Evolutionary conservation across 2,329 filamentous ascomycete genomes (phyloP).

Genomic region (Phoma sp.): DNA sequence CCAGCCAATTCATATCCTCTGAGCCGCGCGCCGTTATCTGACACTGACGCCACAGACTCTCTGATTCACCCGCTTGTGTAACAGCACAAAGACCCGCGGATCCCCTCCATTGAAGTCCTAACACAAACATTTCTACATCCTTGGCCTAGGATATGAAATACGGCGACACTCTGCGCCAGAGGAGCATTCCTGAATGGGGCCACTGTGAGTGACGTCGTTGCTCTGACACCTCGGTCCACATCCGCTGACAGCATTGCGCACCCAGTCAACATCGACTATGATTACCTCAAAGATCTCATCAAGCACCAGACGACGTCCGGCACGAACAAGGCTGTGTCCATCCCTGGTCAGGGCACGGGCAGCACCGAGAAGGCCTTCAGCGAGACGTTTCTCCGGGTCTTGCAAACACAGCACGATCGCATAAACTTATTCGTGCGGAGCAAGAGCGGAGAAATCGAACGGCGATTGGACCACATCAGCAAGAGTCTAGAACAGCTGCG

Average conservation of each 20-base stretch:
- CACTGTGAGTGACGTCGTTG: slow-evolving; percentile 62
- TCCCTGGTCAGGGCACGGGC: slow-evolving; percentile 69
- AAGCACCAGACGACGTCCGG: slow-evolving; percentile 78
- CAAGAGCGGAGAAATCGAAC: slow-evolving; percentile 79
- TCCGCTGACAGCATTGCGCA: slow-evolving; percentile 22
- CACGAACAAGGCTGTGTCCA: slow-evolving; percentile 73
- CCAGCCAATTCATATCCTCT: slow-evolving; percentile 11
- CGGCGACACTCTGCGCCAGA: slow-evolving; percentile 74
- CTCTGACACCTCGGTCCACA: background rate
- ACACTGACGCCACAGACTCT: slow-evolving; percentile 9
- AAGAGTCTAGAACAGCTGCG: slow-evolving; percentile 49
- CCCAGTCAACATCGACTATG: slow-evolving; percentile 86
- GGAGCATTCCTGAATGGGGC: slow-evolving; percentile 84
- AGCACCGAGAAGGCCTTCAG: slow-evolving; percentile 71
- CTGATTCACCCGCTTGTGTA: slow-evolving; percentile 13
- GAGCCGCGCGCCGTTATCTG: slow-evolving; percentile 13
- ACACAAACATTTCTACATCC: slow-evolving; percentile 6
- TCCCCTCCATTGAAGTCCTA: slow-evolving; percentile 15
- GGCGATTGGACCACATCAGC: slow-evolving; percentile 63
- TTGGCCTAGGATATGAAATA: slow-evolving; percentile 69
- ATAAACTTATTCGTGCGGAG: slow-evolving; percentile 80
- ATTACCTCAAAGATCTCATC: slow-evolving; percentile 84
- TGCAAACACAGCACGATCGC: slow-evolving; percentile 78
- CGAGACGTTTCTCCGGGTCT: slow-evolving; percentile 72
- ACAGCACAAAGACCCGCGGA: slow-evolving; percentile 20